Evolutionary conservation across 805 yeast species (phyloP).

Genomic region (Candida quercuum): DNA sequence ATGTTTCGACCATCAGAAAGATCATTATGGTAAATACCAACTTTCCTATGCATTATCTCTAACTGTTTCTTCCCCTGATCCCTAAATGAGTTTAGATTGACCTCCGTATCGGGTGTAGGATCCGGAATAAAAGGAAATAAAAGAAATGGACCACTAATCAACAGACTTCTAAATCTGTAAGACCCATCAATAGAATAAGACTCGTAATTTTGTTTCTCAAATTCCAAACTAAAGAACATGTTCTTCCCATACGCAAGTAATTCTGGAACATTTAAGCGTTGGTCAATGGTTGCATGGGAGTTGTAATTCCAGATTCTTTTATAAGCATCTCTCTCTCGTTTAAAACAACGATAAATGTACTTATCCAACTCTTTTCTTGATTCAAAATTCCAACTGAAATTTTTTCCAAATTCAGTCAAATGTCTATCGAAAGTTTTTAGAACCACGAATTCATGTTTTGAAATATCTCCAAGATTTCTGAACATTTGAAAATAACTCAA

Average conservation of each 20-base stretch:
- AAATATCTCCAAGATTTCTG: neutral
- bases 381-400: neutral
- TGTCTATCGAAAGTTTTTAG: no score
- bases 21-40: neutral
- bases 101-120: neutral
- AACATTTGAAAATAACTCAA: neutral
- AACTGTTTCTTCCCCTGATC: neutral
- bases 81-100: no score
- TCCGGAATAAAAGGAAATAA: neutral
- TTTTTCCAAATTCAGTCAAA: no score
- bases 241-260: neutral
- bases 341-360: no score
- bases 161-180: neutral
- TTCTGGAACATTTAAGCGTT: neutral
- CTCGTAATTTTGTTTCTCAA: neutral
- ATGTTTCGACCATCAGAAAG: neutral
- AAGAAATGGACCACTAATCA: neutral
- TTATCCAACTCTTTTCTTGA: neutral
- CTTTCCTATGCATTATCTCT: neutral
- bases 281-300: neutral
- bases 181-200: no score
- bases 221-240: neutral
- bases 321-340: neutral
- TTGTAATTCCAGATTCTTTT: neutral
- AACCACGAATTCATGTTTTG: neutral